Evolutionary conservation across 495 filamentous ascomycete genomes (phyloP).

Genomic region (Trichoderma reesei): DNA sequence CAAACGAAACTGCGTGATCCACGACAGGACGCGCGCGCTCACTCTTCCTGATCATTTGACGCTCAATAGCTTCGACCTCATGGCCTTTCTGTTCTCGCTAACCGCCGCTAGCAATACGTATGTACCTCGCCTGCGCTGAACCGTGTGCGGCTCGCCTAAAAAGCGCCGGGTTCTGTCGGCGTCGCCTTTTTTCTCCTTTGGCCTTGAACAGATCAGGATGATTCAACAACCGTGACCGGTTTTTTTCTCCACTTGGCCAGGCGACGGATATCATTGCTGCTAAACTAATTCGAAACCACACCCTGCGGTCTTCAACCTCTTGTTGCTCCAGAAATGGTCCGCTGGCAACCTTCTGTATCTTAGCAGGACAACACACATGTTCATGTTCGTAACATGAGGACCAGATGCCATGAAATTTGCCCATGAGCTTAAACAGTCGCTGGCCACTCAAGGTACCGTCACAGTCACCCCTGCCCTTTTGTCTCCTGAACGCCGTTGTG

Average conservation of each 20-base stretch:
- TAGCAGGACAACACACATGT: not conserved
- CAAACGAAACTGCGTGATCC: too few relatives aligned
- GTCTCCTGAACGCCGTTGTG: not conserved
- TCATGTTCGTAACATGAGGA: not conserved
- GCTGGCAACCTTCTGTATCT: not conserved
- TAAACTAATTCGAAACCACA: not conserved
- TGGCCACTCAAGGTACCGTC: constrained; percentile 30
- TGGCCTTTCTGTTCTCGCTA: too few relatives aligned
- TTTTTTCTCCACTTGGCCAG: not conserved
- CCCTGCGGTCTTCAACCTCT: not conserved
- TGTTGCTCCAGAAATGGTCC: not conserved
- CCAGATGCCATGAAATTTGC: constrained; percentile 48
- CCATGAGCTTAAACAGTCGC: constrained; percentile 39
- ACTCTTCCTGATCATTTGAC: too few relatives aligned
- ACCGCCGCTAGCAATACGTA: too few relatives aligned
- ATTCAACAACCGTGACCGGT: not conserved
- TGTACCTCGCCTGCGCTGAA: too few relatives aligned
- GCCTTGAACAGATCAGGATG: too few relatives aligned
- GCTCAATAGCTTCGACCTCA: too few relatives aligned
- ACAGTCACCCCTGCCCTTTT: not conserved
- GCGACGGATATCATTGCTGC: not conserved
- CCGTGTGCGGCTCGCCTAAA: too few relatives aligned
- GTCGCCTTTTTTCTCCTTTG: too few relatives aligned
- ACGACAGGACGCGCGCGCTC: too few relatives aligned
- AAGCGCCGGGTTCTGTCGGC: too few relatives aligned